Percentiles rank a stretch among this genome's conserved stretches.
These are phyloP conservation scores for Leptosphaerulina australis DNA, from an alignment of 2,329 filamentous ascomycete genomes.

Conservation along the genomic window DNA sequence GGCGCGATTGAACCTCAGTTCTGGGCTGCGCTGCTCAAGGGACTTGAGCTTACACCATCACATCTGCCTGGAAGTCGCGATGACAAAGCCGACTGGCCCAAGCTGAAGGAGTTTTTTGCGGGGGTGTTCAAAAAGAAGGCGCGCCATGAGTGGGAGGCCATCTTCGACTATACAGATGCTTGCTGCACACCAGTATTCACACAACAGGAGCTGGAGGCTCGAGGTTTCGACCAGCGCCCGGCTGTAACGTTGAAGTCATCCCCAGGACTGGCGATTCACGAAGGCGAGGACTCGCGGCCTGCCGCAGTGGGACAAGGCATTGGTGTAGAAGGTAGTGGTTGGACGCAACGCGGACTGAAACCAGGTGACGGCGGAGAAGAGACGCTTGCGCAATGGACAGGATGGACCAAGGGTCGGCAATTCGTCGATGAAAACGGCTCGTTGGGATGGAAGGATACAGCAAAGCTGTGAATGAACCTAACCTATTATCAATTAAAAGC, in stretches of 20 bases:
- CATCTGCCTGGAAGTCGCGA: slow-evolving; percentile 58
- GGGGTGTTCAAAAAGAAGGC: slow-evolving; percentile 71
- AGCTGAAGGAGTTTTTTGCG: slow-evolving; percentile 66
- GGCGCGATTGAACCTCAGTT: slow-evolving; percentile 90
- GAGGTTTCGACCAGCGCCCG: slow-evolving; percentile 71
- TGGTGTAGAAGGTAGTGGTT: slow-evolving; percentile 71
- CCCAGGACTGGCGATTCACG: slow-evolving; percentile 68
- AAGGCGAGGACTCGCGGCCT: slow-evolving; percentile 50
- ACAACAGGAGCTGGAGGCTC: slow-evolving; percentile 71
- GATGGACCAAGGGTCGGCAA: slow-evolving; percentile 74
- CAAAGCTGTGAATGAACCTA: slow-evolving; percentile 30
- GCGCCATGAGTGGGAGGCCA: slow-evolving; percentile 77
- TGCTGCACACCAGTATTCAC: slow-evolving; percentile 89
- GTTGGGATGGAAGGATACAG: slow-evolving; percentile 54
- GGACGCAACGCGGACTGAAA: slow-evolving; percentile 63
- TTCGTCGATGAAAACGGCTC: slow-evolving; percentile 62
- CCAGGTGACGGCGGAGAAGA: slow-evolving; percentile 77
- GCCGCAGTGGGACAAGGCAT: slow-evolving; percentile 65
- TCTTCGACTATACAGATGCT: slow-evolving; percentile 91
- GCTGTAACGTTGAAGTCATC: slow-evolving; percentile 71
- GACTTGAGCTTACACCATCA: slow-evolving; percentile 63
- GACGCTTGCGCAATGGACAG: slow-evolving; percentile 72
- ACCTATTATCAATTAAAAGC: background rate
- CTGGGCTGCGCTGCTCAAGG: slow-evolving; percentile 70
- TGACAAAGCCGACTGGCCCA: slow-evolving; percentile 71